Percentiles rank a stretch among this genome's conserved stretches.
These are phyloP conservation scores for Infundibulicybe gibba DNA, from an alignment of 768 basidiomycete species.

Conservation along the genomic window DNA sequence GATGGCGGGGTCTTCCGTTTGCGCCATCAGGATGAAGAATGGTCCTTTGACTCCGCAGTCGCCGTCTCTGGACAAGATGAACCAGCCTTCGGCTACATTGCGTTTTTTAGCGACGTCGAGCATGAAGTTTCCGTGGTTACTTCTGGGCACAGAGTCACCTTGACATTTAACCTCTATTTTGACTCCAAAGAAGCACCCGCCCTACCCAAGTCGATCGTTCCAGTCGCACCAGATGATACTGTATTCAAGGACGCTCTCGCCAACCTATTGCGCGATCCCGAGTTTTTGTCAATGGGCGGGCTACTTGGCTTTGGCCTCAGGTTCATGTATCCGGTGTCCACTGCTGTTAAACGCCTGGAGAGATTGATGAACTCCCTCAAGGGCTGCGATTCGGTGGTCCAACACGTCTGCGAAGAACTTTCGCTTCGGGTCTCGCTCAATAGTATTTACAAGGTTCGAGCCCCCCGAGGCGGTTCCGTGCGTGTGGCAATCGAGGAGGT, in stretches of 20 bases:
- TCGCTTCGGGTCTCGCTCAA: no score
- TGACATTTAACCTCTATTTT: conserved; percentile 39
- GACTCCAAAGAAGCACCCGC: conserved; percentile 1
- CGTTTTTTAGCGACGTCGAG: conserved; percentile 35
- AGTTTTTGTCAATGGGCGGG: conserved; percentile 35
- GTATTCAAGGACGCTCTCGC: conserved; percentile 9
- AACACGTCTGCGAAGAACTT: no score
- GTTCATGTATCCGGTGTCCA: conserved; percentile 34
- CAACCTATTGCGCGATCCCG: conserved; percentile 23
- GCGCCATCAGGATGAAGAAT: conserved; percentile 25
- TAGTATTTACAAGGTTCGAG: no score
- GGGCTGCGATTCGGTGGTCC: no score
- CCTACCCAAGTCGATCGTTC: neutral
- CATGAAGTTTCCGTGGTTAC: conserved; percentile 32
- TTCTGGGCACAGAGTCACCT: conserved; percentile 34
- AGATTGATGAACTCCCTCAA: no score
- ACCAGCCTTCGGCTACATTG: conserved; percentile 28
- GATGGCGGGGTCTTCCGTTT: conserved; percentile 41
- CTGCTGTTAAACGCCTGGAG: no score
- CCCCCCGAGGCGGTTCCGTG: no score
- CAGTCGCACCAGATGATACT: conserved; percentile 8
- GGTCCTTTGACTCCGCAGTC: conserved; percentile 31
- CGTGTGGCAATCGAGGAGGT: no score
- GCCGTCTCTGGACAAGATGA: conserved; percentile 2
- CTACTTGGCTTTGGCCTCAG: conserved; percentile 34